Base-by-base conservation (phyloP, 2,329 filamentous ascomycete genomes). In the Aspergillus brunneoviolaceus region DNA sequence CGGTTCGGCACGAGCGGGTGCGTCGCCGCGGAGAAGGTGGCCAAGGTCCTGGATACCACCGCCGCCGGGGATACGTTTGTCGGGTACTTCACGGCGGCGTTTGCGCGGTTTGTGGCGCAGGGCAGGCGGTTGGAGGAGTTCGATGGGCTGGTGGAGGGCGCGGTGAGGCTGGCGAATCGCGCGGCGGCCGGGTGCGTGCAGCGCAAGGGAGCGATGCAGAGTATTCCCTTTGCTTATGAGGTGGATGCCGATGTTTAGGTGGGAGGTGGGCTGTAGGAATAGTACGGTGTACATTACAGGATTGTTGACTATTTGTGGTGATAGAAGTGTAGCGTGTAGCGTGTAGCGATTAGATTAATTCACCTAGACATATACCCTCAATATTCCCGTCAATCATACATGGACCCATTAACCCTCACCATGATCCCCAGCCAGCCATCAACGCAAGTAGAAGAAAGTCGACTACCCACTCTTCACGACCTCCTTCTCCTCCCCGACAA, bases 41-140 rank as follows among this genome's bases (percentile, higher is more conserved):
- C 74, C 4, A 77, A 84, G 59, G 94, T 98, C 1, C 86, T 97
- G 4, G 94, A 98, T 74, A 98, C 94, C 1, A 98, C 94, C 7
- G 94, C 90, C 1, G 95, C 95, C 5, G 94, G 94, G 0, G 94
- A 98, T 74, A 97, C 94, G 0, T 97, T 97, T 77, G 91, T 96
- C 5, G 94, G 95, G 14, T 55, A 55, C 53, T 55, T 55, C 25
- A 47, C 53, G 12, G 23, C 53, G 5, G 53, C 53, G 6, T 55
- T 55, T 35, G 53, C 53, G 5, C 19, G 33, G 16, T 55, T 55
- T 7, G 53, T 55, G 23, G 53, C 53, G 12, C 31, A 2, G 89
- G 87, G 23, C 96, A 96, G 74, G 90, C 91, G 2, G 85, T 95
- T 27, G 85, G 87, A 59, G 84, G 89, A 31, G 90, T 91, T 45